Evolutionary conservation across 192 early-diverging fungal genomes (phyloP), one percentile per base, ranked within the genome.

Genomic region (Tieghemiomyces parasiticus): DNA sequence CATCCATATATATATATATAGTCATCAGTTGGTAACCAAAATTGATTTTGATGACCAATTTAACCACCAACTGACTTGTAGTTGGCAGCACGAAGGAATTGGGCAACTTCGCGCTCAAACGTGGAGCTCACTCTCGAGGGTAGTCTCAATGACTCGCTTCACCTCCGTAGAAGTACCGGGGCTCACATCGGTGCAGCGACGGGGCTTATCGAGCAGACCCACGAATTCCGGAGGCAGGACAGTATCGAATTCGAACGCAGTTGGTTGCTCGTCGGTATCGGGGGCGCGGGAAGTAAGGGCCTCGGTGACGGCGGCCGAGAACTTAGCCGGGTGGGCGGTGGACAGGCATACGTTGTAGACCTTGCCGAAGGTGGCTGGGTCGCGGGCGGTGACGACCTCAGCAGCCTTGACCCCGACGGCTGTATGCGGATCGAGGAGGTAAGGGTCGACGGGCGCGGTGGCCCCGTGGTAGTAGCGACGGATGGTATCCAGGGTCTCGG

Each of bases 271-370:
- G 44, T 45, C 20, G 12, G 48, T 50, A 8, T 50, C 48, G 16
- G 47, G 29, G 29, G 63, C 66, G 32, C 58, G 35, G 19, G 71
- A 68, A 65, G 78, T 76, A 54, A 87, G 67, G 42, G 92, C 88
- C 61, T 71, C 67, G 59, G 85, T 78, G 28, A 98, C 93, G 4
- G 92, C 88, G 44, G 90, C 89, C 4, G 91, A 85, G 73, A 98
- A 98, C 67, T 98, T 98, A 35, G 91, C 95, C 32, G 93, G 95
- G 52, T 90, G 89, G 6, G 95, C 95, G 0, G 95, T 97, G 24
- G 93, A 81, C 47, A 97, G 71, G 46, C 85, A 86, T 25, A 90
- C 70, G 24, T 80, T 61, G 26, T 71, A 73, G 35, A 51, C 58
- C 13, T 64, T 51, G n/a, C 56, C 45, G 38, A 42, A 52, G 10